phyloP scores from a whole-genome alignment of 768 basidiomycete genomes.

The Boletus insuetus region DNA sequence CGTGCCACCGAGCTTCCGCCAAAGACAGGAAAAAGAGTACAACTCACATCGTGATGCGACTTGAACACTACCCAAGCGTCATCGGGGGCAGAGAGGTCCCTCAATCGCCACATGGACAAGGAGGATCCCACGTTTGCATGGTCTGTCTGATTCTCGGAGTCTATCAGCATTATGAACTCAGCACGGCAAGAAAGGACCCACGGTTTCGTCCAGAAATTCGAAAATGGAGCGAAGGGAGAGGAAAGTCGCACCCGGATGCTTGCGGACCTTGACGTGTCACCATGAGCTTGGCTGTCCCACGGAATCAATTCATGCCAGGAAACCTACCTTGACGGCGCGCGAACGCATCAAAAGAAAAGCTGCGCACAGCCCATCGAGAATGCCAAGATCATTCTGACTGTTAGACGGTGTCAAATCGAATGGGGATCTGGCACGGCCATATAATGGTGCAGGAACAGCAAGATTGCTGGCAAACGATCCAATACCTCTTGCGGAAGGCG shows the following conservation, averaged over 20 bases:
- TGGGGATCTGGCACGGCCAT: conserved; percentile 26
- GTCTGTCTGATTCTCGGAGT: conserved; percentile 11
- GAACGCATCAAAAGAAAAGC: conserved; percentile 51
- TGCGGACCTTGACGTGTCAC: conserved; percentile 22
- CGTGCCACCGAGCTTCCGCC: neutral
- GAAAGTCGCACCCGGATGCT: conserved; percentile 20
- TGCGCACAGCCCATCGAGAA: conserved; percentile 19
- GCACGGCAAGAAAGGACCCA: conserved; percentile 6
- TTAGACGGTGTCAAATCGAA: conserved; percentile 31
- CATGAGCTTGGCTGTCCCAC: neutral
- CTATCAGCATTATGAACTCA: conserved; percentile 5
- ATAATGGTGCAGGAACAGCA: neutral
- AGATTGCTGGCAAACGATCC: conserved; percentile 3
- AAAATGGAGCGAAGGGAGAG: conserved; percentile 27
- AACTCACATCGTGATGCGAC: conserved; percentile 59
- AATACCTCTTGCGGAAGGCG: neutral
- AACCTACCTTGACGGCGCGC: conserved; percentile 52
- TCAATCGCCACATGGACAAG: conserved; percentile 48
- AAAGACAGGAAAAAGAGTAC: no score
- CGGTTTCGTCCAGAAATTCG: conserved; percentile 19
- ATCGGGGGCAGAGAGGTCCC: conserved; percentile 34
- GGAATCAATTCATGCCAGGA: neutral
- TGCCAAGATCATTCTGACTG: conserved; percentile 2
- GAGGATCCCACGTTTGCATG: conserved; percentile 24
- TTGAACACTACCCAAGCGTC: conserved; percentile 56